Evolutionary conservation across 768 basidiomycete species (phyloP).

Genomic region (Tremella fuciformis): DNA sequence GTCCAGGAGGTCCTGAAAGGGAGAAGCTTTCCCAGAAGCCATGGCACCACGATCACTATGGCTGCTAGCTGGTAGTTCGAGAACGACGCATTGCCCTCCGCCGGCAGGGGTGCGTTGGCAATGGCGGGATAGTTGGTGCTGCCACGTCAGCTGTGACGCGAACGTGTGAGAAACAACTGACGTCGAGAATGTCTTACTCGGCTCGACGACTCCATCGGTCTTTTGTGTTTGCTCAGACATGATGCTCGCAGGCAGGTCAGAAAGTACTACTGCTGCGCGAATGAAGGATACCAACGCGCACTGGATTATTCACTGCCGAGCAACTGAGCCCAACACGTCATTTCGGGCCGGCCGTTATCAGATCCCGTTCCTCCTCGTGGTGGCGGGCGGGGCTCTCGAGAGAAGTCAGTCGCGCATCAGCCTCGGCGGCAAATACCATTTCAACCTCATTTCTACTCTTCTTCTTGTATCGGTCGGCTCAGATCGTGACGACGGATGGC

Average conservation of each 20-base stretch:
- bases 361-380: too few species aligned
- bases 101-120: slow-evolving; percentile 50
- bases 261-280: too few species aligned
- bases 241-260: background rate
- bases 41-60: slow-evolving; percentile 75
- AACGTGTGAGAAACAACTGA: background rate
- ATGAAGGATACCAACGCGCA: too few species aligned
- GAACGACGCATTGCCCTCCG: slow-evolving; percentile 52
- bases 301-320: too few species aligned
- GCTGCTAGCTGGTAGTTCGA: slow-evolving; percentile 64
- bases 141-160: background rate
- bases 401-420: too few species aligned
- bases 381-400: too few species aligned
- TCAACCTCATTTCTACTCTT: too few species aligned
- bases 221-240: background rate
- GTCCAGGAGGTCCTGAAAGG: slow-evolving; percentile 78
- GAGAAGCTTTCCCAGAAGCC: slow-evolving; percentile 72
- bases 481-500: too few species aligned
- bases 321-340: too few species aligned
- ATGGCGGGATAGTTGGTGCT: slow-evolving; percentile 47
- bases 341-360: too few species aligned
- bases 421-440: too few species aligned
- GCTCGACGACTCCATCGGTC: background rate
- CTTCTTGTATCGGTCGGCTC: too few species aligned
- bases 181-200: slow-evolving; percentile 14